Percentiles rank a stretch among this genome's conserved stretches.
Conservation (phyloP, 2,329 filamentous ascomycete genomes). For the Gyromitra esculenta region DNA sequence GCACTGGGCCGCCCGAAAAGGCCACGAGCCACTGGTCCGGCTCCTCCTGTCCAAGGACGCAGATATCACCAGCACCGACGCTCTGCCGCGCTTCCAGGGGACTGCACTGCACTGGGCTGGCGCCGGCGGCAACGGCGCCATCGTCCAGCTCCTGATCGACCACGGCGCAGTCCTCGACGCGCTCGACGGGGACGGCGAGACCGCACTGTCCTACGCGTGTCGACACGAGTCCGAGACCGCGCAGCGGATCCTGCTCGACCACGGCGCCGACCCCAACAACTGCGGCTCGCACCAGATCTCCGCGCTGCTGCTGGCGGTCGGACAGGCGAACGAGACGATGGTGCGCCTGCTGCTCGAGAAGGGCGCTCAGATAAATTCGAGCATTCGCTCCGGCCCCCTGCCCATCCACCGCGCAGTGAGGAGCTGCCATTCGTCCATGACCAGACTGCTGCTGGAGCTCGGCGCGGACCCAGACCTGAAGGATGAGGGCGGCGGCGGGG, state of each 20-base stretch:
- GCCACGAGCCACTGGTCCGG: neutral
- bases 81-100: neutral
- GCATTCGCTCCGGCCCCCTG: neutral
- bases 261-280: neutral
- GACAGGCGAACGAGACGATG: neutral
- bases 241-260: neutral
- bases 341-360: neutral
- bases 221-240: neutral
- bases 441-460: constrained; percentile 5
- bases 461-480: constrained; percentile 2
- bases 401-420: neutral
- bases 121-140: neutral
- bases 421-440: neutral
- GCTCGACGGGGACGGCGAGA: neutral
- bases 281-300: neutral
- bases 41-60: constrained; percentile 15
- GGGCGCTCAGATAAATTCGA: neutral
- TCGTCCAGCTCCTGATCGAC: neutral
- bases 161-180: neutral
- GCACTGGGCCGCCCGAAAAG: constrained; percentile 11
- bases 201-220: neutral
- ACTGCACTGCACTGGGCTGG: constrained; percentile 19
- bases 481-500: neutral
- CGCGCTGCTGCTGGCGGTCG: neutral
- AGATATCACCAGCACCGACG: constrained; percentile 1